Evolutionary conservation across 768 basidiomycete species (phyloP).

Genomic region (Tricholoma saponaceum): DNA sequence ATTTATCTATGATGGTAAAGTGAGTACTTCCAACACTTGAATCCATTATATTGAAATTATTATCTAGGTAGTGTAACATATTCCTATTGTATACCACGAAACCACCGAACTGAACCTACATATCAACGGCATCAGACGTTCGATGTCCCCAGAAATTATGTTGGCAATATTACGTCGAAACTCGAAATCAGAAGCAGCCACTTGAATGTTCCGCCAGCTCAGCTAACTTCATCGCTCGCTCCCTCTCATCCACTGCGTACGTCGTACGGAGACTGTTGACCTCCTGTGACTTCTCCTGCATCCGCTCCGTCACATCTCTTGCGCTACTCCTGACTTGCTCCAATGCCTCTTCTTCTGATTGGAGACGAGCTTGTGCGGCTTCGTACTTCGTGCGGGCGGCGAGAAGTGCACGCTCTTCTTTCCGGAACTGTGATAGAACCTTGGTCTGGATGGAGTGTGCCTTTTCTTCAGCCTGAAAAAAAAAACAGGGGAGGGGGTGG

Average conservation of each 20-base stretch:
- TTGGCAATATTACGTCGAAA: background rate
- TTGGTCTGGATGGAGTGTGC: conserved; percentile 51
- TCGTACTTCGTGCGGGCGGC: conserved; percentile 61
- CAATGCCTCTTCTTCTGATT: conserved; percentile 42
- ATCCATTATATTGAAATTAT: background rate
- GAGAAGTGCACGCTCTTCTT: conserved; percentile 55
- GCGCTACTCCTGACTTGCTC: conserved; percentile 51
- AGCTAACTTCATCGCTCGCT: conserved; percentile 48
- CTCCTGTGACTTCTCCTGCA: conserved; percentile 71
- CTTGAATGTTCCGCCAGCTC: conserved; percentile 23
- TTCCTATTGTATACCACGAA: background rate
- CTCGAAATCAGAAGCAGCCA: background rate
- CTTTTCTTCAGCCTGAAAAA: conserved; percentile 50
- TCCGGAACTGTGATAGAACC: conserved; percentile 54
- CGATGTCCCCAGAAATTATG: background rate
- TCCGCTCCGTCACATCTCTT: conserved; percentile 51
- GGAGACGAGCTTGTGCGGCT: conserved; percentile 43
- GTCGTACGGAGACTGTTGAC: conserved; percentile 62
- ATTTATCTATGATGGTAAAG: background rate
- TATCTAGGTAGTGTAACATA: background rate
- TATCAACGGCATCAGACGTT: background rate
- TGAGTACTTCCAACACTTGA: background rate
- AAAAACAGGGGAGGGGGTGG: background rate
- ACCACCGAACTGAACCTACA: background rate
- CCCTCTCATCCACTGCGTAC: conserved; percentile 70